Conservation (phyloP, 768 basidiomycete species). For the Macrolepiota dolichaula region DNA sequence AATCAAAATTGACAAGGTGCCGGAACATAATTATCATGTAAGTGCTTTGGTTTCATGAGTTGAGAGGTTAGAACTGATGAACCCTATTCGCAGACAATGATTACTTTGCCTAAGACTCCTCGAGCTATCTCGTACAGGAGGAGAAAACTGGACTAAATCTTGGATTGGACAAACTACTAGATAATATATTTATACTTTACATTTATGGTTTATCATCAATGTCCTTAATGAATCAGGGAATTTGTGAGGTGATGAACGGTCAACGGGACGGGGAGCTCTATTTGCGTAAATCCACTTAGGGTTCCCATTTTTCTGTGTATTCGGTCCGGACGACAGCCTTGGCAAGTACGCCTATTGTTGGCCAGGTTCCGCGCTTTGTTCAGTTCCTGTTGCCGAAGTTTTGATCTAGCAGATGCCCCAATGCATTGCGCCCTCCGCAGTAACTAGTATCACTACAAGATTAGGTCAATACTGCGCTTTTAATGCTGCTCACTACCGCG, state of each 20-base stretch:
- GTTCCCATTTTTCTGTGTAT: too few species aligned
- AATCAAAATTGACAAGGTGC: constrained; percentile 69
- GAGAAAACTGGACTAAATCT: constrained; percentile 46
- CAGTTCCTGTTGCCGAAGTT: too few species aligned
- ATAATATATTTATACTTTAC: constrained; percentile 4
- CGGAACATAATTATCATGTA: constrained; percentile 88
- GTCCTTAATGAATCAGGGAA: background rate
- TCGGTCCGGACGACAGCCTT: too few species aligned
- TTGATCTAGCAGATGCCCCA: too few species aligned
- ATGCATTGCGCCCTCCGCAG: too few species aligned
- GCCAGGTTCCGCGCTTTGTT: too few species aligned
- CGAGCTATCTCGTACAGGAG: constrained; percentile 65
- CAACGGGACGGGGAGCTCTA: too few species aligned
- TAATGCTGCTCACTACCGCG: too few species aligned
- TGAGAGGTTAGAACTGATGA: background rate
- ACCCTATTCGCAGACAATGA: constrained; percentile 70
- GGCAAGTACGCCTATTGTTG: too few species aligned
- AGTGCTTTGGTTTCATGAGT: constrained; percentile 24
- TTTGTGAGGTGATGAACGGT: background rate
- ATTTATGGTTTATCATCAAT: background rate
- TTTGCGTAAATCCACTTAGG: too few species aligned
- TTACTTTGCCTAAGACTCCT: constrained; percentile 80
- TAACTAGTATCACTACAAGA: too few species aligned
- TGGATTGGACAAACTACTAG: background rate
- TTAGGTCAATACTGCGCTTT: too few species aligned